These are phyloP conservation scores for Tolypocladium tundrense DNA, from an alignment of 2,329 filamentous ascomycete species.

Conservation along the genomic window DNA sequence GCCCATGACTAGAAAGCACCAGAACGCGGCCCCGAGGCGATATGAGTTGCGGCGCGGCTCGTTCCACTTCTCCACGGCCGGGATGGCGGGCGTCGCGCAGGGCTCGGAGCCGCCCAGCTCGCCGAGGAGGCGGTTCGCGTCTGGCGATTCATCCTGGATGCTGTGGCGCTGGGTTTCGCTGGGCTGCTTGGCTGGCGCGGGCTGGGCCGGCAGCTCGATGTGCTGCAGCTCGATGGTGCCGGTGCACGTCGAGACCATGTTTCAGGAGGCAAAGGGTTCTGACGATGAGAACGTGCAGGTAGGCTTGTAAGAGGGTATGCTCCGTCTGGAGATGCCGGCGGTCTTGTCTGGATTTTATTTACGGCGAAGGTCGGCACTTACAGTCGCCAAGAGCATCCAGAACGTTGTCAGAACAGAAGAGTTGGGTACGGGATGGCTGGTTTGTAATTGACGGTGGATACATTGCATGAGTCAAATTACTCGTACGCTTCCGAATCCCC, in stretches of 20 bases:
- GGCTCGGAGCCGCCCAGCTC: conserved; percentile 1
- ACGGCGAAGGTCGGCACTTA: not conserved
- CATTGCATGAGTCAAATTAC: not conserved
- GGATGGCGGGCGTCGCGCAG: not conserved
- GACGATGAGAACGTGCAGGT: not conserved
- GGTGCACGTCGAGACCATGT: not conserved
- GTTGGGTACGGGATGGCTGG: not conserved
- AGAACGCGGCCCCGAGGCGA: conserved; percentile 43
- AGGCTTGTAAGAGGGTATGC: not conserved
- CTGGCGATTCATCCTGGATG: not conserved
- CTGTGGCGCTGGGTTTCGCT: not conserved
- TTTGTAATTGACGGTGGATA: not conserved
- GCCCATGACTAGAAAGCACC: conserved; percentile 46
- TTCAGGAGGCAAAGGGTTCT: not conserved
- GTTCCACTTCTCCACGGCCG: conserved; percentile 34
- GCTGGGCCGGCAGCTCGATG: not conserved
- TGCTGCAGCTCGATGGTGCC: not conserved
- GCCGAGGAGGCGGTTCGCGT: not conserved
- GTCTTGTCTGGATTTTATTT: not conserved
- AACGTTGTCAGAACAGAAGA: not conserved
- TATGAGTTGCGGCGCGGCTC: conserved; percentile 35
- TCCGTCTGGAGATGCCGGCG: not conserved
- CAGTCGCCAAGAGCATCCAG: not conserved
- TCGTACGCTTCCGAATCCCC: no score
- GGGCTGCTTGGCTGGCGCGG: not conserved